These are phyloP conservation scores for Urochloa ruziziensis DNA, from an alignment of 176 grass and related monocot genomes.

Conservation along the genomic window DNA sequence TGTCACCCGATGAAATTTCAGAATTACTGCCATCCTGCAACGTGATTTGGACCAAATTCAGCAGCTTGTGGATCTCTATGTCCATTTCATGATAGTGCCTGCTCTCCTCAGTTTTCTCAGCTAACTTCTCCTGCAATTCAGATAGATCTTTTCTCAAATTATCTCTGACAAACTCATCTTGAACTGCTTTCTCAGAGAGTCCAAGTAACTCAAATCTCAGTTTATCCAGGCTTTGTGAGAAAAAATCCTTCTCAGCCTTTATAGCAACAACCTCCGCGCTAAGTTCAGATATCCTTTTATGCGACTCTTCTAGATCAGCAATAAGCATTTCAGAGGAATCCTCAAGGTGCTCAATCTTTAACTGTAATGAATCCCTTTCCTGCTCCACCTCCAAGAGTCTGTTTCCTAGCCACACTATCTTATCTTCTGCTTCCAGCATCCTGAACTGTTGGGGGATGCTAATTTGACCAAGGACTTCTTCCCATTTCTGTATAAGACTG, in stretches of 20 bases:
- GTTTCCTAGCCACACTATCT: constrained; percentile 68
- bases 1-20: constrained; percentile 46
- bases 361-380: constrained; percentile 77
- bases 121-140: constrained; percentile 67
- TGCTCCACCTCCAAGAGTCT: constrained; percentile 59
- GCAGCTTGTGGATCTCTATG: constrained; percentile 51
- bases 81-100: constrained; percentile 49
- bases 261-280: constrained; percentile 76
- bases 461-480: constrained; percentile 73
- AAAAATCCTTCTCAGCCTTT: constrained; percentile 85
- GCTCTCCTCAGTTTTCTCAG: constrained; percentile 56
- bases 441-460: constrained; percentile 65
- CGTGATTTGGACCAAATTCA: constrained; percentile 57
- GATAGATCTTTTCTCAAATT: constrained; percentile 68
- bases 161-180: constrained; percentile 78
- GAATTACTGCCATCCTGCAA: constrained; percentile 37
- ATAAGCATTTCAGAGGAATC: constrained; percentile 93
- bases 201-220: constrained; percentile 80
- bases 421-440: constrained; percentile 67
- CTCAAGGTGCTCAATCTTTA: constrained; percentile 93
- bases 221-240: constrained; percentile 75
- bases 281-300: constrained; percentile 89
- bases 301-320: constrained; percentile 81
- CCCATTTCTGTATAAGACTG: constrained; percentile 84
- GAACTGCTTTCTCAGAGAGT: constrained; percentile 66